Conservation (phyloP, 352 stramenopile species). For the Globisporangium mamillatum region DNA sequence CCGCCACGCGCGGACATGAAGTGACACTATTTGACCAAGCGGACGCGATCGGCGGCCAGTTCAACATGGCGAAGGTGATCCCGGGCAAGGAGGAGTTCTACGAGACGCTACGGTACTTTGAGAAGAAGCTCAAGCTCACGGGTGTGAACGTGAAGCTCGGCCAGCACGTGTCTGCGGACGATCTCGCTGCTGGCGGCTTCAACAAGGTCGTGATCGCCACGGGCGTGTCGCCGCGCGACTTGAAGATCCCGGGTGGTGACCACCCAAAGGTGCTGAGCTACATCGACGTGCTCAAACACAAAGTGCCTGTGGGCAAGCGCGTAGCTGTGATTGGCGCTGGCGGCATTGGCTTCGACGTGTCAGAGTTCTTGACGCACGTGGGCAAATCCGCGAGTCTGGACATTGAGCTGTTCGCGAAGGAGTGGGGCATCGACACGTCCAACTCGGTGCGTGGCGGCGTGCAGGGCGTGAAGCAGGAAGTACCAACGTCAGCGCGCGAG, state of each 20-base stretch:
- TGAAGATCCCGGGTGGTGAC: slow-evolving; percentile 88
- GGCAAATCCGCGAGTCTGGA: slow-evolving; percentile 64
- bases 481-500: slow-evolving; percentile 58
- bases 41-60: slow-evolving; percentile 90
- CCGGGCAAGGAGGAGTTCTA: slow-evolving; percentile 98
- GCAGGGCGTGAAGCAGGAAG: slow-evolving; percentile 39
- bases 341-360: slow-evolving; percentile 98
- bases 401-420: slow-evolving; percentile 85
- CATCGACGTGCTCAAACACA: slow-evolving; percentile 93
- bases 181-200: slow-evolving; percentile 54
- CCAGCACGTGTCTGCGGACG: slow-evolving; percentile 41
- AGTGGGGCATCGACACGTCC: slow-evolving; percentile 93
- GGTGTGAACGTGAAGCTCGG: slow-evolving; percentile 83
- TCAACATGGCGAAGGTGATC: slow-evolving; percentile 97
- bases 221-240: slow-evolving; percentile 87
- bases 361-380: slow-evolving; percentile 92
- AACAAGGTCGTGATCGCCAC: slow-evolving; percentile 96
- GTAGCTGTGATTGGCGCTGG: slow-evolving; percentile 96
- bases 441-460: slow-evolving; percentile 86
- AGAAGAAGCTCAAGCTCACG: slow-evolving; percentile 82
- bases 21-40: slow-evolving; percentile 94
- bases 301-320: slow-evolving; percentile 85
- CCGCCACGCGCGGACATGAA: slow-evolving; percentile 88
- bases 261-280: slow-evolving; percentile 93
- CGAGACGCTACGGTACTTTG: slow-evolving; percentile 96